Conservation (phyloP, 2,329 filamentous ascomycete genomes). For the Botryotinia convoluta region DNA sequence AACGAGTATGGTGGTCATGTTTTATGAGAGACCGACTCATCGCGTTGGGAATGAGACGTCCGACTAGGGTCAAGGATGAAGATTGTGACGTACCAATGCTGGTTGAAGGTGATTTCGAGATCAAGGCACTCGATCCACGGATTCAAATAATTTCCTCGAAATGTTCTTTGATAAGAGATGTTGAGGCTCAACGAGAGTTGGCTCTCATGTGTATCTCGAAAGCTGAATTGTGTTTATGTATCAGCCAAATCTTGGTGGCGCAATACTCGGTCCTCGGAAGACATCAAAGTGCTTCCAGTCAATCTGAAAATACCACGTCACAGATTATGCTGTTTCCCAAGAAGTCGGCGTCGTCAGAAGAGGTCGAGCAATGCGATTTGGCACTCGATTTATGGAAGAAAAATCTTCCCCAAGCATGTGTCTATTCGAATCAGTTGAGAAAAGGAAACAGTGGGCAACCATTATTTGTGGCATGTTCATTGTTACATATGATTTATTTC, state of each 20-base stretch:
- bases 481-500: conserved; percentile 91
- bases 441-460: conserved; percentile 58
- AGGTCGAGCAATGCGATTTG: conserved; percentile 74
- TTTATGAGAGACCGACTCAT: conserved; percentile 94
- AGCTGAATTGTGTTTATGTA: conserved; percentile 82
- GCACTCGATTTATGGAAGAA: conserved; percentile 77
- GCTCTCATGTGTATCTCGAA: conserved; percentile 90
- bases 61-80: conserved; percentile 87
- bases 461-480: conserved; percentile 69
- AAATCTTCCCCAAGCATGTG: conserved; percentile 67
- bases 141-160: conserved; percentile 66
- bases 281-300: conserved; percentile 74
- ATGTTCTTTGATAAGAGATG: conserved; percentile 69
- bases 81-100: conserved; percentile 95
- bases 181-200: conserved; percentile 71
- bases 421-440: conserved; percentile 60
- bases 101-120: conserved; percentile 79
- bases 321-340: conserved; percentile 91
- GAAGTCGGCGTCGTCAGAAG: conserved; percentile 75
- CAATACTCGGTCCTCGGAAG: conserved; percentile 91
- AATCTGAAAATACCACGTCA: conserved; percentile 65
- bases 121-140: conserved; percentile 63
- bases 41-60: conserved; percentile 88
- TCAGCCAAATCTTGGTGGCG: conserved; percentile 83
- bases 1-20: conserved; percentile 96